Conservation (phyloP, 2,329 filamentous ascomycete species). For the Lachnellula cervina region DNA sequence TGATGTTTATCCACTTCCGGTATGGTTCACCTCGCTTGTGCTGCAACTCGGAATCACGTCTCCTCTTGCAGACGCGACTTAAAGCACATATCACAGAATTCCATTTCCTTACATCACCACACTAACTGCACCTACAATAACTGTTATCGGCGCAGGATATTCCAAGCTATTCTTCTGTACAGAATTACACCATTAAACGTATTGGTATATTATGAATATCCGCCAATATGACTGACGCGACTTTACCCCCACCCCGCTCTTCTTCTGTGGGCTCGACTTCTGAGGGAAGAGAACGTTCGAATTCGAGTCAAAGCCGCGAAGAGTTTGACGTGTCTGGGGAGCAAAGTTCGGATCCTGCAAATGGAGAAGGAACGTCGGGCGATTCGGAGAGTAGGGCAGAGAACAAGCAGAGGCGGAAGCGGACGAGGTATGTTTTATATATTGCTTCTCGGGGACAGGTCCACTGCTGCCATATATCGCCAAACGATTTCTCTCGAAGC, state of each 20-base stretch:
- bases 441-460: background rate
- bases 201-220: conserved; percentile 24
- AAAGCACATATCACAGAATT: conserved; percentile 1
- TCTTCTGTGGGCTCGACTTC: conserved; percentile 16
- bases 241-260: conserved; percentile 26
- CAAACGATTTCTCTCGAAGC: too few relatives aligned
- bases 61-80: conserved; percentile 7
- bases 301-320: conserved; percentile 17
- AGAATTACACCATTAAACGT: conserved; percentile 7
- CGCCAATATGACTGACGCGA: conserved; percentile 31
- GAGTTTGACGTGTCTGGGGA: conserved; percentile 20
- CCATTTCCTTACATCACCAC: conserved; percentile 8
- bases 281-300: conserved; percentile 10
- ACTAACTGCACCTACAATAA: conserved; percentile 7
- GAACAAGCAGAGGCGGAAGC: conserved; percentile 48
- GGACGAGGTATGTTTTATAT: conserved; percentile 51
- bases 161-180: conserved; percentile 6
- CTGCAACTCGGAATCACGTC: background rate
- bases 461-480: background rate
- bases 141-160: background rate
- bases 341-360: conserved; percentile 13
- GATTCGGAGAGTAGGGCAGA: conserved; percentile 33
- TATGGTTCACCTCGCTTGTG: background rate
- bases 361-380: conserved; percentile 20
- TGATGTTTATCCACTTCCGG: conserved; percentile 1